Base-by-base conservation (phyloP, 2,329 filamentous ascomycete genomes). In the Hymenoscyphus fraxineus region DNA sequence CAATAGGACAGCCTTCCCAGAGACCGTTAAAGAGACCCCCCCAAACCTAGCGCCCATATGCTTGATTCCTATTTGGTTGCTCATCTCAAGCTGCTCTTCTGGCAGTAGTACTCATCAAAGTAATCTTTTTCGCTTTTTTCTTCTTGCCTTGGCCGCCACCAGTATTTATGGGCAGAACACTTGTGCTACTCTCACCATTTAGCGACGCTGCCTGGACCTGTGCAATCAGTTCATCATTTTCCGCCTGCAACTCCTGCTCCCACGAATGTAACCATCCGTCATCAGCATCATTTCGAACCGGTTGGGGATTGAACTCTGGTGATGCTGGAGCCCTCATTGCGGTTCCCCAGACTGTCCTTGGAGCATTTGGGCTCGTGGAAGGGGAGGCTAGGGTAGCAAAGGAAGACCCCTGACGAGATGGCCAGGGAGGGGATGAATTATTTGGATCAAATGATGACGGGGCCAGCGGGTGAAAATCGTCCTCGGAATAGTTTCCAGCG, bases 281-380 rank as follows among this genome's bases (percentile, higher is more conserved):
- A 67, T 93, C 86, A 2, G 77, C 78, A 56, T 73, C 69, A 27
- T 65, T 65, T 32, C 70, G 66, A 7, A 58, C 31, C 19, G 63
- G 56, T 13, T 67, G 65, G 74, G 74, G 77, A 77, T 35, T 78
- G 35, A 86, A 72, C 12, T 84, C 82, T 1, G 88, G 86, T 3
- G 86, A 88, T 0, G 78, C 79, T 0, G 86, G 80, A 2, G 80
- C 73, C 2, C 96, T 79, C 0, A 84, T 86, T 3, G 85, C 82
- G 0, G 94, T 98, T n/a, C 94, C 94, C 94, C 94, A 98, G 0
- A 98, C 92, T 0, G 94, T 98, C 67, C 87, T 88, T 51, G 85
- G 81, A 0, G 87, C 85, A 6, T 86, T 88, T 0, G 93, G 93
- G 67, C 91, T 96, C 1, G 91, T 93, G 3, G 92, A 93, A 70